These are phyloP conservation scores for Aspergillus brasiliensis DNA, from an alignment of 2,329 filamentous ascomycete genomes.

Conservation along the genomic window DNA sequence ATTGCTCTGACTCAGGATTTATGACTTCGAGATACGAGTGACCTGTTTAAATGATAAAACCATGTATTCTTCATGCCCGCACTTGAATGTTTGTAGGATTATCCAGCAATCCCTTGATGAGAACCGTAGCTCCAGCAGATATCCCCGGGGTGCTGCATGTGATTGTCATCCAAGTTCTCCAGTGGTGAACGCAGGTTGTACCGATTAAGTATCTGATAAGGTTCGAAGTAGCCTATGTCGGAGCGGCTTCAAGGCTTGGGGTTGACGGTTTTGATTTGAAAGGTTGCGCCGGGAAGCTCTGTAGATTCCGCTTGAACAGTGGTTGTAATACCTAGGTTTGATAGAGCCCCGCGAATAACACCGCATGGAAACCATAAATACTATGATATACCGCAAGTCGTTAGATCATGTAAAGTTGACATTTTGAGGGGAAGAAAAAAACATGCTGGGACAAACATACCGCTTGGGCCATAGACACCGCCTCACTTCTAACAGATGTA, in stretches of 20 bases:
- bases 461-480: constrained; percentile 73
- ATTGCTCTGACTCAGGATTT: constrained; percentile 17
- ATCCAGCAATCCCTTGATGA: neutral
- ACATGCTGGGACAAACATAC: constrained; percentile 53
- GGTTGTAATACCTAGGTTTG: constrained; percentile 86
- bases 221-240: neutral
- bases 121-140: neutral
- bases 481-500: constrained; percentile 73
- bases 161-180: neutral
- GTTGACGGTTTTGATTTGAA: constrained; percentile 87
- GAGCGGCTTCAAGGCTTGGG: constrained; percentile 59
- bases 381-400: constrained; percentile 45
- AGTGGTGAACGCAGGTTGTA: neutral
- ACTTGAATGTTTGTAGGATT: neutral
- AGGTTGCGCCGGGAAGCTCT: constrained; percentile 84
- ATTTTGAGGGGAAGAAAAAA: neutral
- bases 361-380: constrained; percentile 96
- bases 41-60: constrained; percentile 18
- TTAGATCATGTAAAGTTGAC: constrained; percentile 7
- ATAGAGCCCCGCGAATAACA: constrained; percentile 85
- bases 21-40: constrained; percentile 17
- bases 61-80: constrained; percentile 10
- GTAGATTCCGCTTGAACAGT: constrained; percentile 88
- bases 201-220: neutral
- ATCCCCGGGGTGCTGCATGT: neutral